Conservation (phyloP, 2,329 filamentous ascomycete species). For the Penicillium sp. region DNA sequence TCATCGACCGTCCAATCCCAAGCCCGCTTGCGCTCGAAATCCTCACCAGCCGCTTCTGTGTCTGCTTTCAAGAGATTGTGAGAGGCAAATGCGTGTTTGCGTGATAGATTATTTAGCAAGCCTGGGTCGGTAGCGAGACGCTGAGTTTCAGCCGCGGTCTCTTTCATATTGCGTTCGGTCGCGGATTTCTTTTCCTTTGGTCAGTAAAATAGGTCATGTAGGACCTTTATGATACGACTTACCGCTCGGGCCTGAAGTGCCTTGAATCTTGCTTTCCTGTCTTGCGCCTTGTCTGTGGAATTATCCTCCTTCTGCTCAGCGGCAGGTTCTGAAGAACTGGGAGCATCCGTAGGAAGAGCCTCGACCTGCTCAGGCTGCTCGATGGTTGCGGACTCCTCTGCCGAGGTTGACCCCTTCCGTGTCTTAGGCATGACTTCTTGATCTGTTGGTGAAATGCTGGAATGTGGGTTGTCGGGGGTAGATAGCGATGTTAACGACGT, state of each 20-base stretch:
- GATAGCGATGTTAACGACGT: not conserved
- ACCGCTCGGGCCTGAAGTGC: slow-evolving; percentile 72
- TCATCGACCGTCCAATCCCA: slow-evolving; percentile 99
- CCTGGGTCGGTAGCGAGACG: slow-evolving; percentile 70
- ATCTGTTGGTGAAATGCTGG: not conserved
- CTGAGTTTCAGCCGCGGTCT: slow-evolving; percentile 76
- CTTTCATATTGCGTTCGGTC: slow-evolving; percentile 62
- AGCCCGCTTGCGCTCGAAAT: slow-evolving; percentile 94
- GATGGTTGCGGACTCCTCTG: slow-evolving; percentile 4
- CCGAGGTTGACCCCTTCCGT: slow-evolving; percentile 13
- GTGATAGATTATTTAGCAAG: slow-evolving; percentile 70
- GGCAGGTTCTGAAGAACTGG: slow-evolving; percentile 12
- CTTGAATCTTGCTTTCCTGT: slow-evolving; percentile 77
- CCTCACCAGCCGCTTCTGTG: slow-evolving; percentile 73
- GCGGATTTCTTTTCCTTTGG: slow-evolving; percentile 36
- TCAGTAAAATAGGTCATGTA: slow-evolving; percentile 15
- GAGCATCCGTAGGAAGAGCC: slow-evolving; percentile 6
- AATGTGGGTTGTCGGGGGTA: not conserved
- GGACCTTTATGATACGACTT: slow-evolving; percentile 20
- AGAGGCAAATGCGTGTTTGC: slow-evolving; percentile 78
- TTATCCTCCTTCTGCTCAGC: slow-evolving; percentile 20
- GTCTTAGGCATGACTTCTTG: slow-evolving; percentile 10
- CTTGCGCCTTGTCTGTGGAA: slow-evolving; percentile 41
- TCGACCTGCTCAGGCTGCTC: slow-evolving; percentile 11
- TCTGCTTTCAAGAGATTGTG: slow-evolving; percentile 94